A percentile compares a stretch with the other conserved stretches of the same genome.
phyloP scores from a whole-genome alignment of 2,329 filamentous ascomycete species.

The Trichophyton mentagrophytes region DNA sequence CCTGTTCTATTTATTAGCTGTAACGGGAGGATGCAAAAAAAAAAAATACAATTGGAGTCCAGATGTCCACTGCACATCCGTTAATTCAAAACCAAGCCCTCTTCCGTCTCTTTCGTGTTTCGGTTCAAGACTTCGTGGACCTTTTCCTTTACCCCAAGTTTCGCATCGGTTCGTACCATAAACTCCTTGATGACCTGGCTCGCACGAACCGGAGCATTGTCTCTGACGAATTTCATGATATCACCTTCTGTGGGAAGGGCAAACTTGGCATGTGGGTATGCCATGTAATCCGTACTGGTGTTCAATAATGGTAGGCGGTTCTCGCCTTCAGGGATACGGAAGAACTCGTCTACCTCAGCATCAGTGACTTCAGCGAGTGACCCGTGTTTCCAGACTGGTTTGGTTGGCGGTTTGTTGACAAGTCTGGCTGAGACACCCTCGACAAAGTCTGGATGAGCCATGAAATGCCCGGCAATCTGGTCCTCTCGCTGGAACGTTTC shows the following conservation, averaged over 20 bases:
- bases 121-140: slow-evolving; percentile 55
- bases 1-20: background rate
- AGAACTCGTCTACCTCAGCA: slow-evolving; percentile 55
- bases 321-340: slow-evolving; percentile 39
- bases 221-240: slow-evolving; percentile 36
- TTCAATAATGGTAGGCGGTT: slow-evolving; percentile 49
- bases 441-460: slow-evolving; percentile 80
- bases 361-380: slow-evolving; percentile 54
- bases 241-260: slow-evolving; percentile 58
- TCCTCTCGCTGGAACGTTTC: slow-evolving; percentile 80
- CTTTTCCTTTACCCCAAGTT: slow-evolving; percentile 57
- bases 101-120: slow-evolving; percentile 41
- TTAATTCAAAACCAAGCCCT: slow-evolving; percentile 21
- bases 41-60: background rate
- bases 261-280: slow-evolving; percentile 59
- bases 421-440: slow-evolving; percentile 80
- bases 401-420: slow-evolving; percentile 52
- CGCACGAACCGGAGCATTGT: slow-evolving; percentile 35
- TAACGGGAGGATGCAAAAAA: background rate
- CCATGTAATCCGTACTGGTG: slow-evolving; percentile 44
- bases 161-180: slow-evolving; percentile 45
- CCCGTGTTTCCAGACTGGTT: slow-evolving; percentile 64
- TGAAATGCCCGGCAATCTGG: slow-evolving; percentile 73
- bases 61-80: background rate
- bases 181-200: slow-evolving; percentile 51